Conservation (phyloP, 139 green algal genomes). For the Tetradesmus obliquus region DNA sequence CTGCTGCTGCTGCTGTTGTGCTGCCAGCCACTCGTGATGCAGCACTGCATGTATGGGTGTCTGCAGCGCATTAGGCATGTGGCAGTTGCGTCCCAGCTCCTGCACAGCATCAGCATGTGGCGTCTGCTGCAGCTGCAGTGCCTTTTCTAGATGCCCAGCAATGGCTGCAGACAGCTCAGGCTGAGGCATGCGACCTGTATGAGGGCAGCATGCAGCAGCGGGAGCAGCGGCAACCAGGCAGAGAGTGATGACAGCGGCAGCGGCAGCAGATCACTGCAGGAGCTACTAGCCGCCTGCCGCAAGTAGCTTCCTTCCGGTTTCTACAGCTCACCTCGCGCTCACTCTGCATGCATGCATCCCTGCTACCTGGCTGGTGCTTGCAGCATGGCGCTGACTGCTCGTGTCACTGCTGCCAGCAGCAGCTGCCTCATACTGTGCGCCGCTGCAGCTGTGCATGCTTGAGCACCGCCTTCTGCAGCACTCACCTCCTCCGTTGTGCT, state of each 20-base stretch:
- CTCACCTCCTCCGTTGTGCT: neutral
- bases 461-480: neutral
- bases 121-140: slow-evolving; percentile 28
- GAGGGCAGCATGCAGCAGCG: neutral
- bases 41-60: slow-evolving; percentile 68
- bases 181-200: slow-evolving; percentile 38
- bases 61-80: slow-evolving; percentile 70
- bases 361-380: neutral
- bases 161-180: slow-evolving; percentile 49
- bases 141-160: slow-evolving; percentile 41
- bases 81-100: slow-evolving; percentile 70
- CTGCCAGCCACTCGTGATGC: slow-evolving; percentile 52
- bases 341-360: neutral
- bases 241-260: neutral
- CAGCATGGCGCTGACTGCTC: neutral
- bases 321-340: no score
- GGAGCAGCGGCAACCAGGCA: neutral
- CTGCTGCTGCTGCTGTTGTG: slow-evolving; percentile 10
- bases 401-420: neutral
- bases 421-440: neutral
- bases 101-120: slow-evolving; percentile 41
- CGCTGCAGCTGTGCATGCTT: no score
- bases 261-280: no score
- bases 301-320: no score
- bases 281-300: no score